Evolutionary conservation across 306 rosid species (phyloP).

Genomic region (Leucaena leucocephala): DNA sequence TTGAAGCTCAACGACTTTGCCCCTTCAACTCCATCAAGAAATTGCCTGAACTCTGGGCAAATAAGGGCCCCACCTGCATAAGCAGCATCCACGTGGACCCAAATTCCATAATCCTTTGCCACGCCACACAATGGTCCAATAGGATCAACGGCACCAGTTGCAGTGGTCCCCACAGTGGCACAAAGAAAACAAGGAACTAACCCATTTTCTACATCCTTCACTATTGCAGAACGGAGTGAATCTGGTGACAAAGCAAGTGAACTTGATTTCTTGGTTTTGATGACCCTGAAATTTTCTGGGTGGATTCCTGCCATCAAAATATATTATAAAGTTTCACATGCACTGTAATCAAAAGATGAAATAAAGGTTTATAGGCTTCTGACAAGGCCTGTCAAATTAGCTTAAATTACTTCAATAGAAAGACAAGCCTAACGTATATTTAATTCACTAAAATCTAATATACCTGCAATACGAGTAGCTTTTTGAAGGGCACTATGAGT

Average conservation of each 20-base stretch:
- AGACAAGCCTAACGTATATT: no score
- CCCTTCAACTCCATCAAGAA: slow-evolving; percentile 50
- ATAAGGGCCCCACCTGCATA: slow-evolving; percentile 62
- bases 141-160: slow-evolving; percentile 60
- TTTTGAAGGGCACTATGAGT: slow-evolving; percentile 60
- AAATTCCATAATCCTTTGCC: slow-evolving; percentile 45
- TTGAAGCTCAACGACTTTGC: slow-evolving; percentile 58
- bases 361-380: no score
- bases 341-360: neutral
- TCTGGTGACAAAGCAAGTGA: slow-evolving; percentile 47
- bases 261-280: slow-evolving; percentile 34
- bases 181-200: slow-evolving; percentile 63
- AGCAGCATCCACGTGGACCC: slow-evolving; percentile 80
- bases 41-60: slow-evolving; percentile 65
- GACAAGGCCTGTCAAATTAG: no score
- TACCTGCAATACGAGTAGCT: slow-evolving; percentile 58
- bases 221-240: slow-evolving; percentile 25
- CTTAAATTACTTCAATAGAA: no score
- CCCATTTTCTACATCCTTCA: slow-evolving; percentile 48
- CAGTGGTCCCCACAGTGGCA: slow-evolving; percentile 60
- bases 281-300: slow-evolving; percentile 40
- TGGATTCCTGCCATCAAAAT: slow-evolving; percentile 47
- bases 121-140: slow-evolving; percentile 46
- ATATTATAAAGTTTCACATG: no score
- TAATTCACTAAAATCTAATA: no score